phyloP scores from a whole-genome alignment of 169 alveolate genomes.

The Cryptosporidium canis region DNA sequence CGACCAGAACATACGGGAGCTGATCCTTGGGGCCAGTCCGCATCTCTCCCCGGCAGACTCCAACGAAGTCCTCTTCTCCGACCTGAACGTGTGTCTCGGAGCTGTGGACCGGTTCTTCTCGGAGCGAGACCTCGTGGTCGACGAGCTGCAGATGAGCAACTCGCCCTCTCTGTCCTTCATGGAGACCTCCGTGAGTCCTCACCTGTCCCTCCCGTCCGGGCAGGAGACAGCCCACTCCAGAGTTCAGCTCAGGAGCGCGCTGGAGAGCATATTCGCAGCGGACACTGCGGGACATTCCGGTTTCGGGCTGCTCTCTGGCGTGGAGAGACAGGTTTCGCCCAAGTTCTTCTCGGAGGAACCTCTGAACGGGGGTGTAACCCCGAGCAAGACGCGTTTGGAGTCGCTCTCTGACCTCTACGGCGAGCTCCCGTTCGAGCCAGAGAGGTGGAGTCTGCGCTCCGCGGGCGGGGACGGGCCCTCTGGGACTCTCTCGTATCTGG shows the following conservation, averaged over 20 bases:
- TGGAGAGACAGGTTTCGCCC: not conserved
- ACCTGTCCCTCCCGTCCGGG: not conserved
- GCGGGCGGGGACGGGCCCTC: not conserved
- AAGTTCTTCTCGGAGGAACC: not conserved
- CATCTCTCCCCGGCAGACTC: not conserved
- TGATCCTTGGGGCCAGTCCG: not conserved
- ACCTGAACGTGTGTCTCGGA: not conserved
- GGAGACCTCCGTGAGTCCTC: not conserved
- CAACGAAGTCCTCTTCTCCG: not conserved
- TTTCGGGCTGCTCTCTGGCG: conserved; percentile 3
- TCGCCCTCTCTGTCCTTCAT: not conserved
- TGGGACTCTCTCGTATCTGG: not conserved
- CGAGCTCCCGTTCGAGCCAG: not conserved
- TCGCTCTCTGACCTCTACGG: not conserved
- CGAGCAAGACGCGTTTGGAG: not conserved
- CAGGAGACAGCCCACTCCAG: not conserved
- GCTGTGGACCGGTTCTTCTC: not conserved
- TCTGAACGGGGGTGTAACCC: not conserved
- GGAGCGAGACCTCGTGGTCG: not conserved
- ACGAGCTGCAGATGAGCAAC: not conserved
- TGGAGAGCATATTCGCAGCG: not conserved
- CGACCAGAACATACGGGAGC: conserved; percentile 1
- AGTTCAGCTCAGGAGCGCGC: not conserved
- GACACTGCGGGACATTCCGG: not conserved
- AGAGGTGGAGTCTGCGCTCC: not conserved